A percentile compares a stretch with the other conserved stretches of the same genome.
Conservation (phyloP, 805 yeast genomes). For the Candida tammaniensis region DNA sequence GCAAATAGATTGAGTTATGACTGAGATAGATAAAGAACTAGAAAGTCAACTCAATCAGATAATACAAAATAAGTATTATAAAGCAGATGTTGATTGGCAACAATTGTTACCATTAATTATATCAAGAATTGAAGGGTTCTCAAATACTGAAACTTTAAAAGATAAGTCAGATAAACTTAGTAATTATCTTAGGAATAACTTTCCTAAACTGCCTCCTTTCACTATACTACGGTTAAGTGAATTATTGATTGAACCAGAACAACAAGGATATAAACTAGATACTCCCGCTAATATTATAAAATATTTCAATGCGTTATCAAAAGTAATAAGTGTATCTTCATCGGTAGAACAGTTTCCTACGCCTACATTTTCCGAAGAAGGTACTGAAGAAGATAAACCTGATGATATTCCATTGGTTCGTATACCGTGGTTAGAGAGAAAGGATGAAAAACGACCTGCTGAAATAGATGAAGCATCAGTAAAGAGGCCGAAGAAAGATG, state of each 20-base stretch:
- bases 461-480: neutral
- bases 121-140: neutral
- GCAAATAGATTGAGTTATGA: no score
- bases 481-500: conserved; percentile 2
- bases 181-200: neutral
- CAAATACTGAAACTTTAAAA: neutral
- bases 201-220: conserved; percentile 37
- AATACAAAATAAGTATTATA: conserved; percentile 1
- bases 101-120: neutral
- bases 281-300: conserved; percentile 34
- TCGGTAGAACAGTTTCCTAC: conserved; percentile 23
- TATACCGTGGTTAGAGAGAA: conserved; percentile 27
- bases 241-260: conserved; percentile 38
- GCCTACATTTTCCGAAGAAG: conserved; percentile 9
- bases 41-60: neutral
- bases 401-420: conserved; percentile 19
- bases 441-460: conserved; percentile 1
- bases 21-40: neutral
- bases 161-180: neutral
- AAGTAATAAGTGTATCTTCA: conserved; percentile 29
- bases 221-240: conserved; percentile 49
- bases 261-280: conserved; percentile 28
- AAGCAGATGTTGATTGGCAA: neutral
- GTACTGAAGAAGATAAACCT: conserved; percentile 5
- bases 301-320: conserved; percentile 42